Base-by-base conservation (phyloP, 2,329 filamentous ascomycete genomes). In the Cladosporium oxysporum region DNA sequence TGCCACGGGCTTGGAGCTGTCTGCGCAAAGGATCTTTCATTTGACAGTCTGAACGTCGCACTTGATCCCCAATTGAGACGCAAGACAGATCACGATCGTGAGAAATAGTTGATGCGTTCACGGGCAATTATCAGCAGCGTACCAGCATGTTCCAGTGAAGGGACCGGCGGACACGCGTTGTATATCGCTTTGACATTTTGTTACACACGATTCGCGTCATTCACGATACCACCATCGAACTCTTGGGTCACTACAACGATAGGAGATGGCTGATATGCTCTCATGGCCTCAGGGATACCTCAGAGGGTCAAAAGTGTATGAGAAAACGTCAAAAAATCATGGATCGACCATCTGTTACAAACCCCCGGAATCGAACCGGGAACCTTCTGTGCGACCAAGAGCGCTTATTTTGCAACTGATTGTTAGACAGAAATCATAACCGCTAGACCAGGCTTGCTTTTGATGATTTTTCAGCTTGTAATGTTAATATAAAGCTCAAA, bases 391-490 rank as follows among this genome's bases (percentile, higher is more conserved):
- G 52, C 52, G 33, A 29, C 52, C 52, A 55, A 55, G 33, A 29
- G 52, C 33, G 52, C 52, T 55, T 10, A 33, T 55, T 8, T 55
- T 33, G 52, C 29, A 55, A 55, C 28, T 33, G n/a, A 55, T 29
- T 55, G 52, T 55, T 55, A 55, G 52, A 55, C 52, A 55, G 52
- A 55, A n/a, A n/a, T n/a, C n/a, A n/a, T n/a, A n/a, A n/a, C n/a
- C n/a, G n/a, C n/a, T n/a, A n/a, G n/a, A n/a, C n/a, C n/a, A n/a
- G n/a, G n/a, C n/a, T n/a, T n/a, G n/a, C n/a, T n/a, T n/a, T n/a
- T n/a, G n/a, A n/a, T n/a, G n/a, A n/a, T n/a, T n/a, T n/a, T n/a
- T n/a, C n/a, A n/a, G n/a, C n/a, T n/a, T n/a, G n/a, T n/a, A n/a
- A n/a, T n/a, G n/a, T n/a, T n/a, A n/a, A n/a, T n/a, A n/a, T n/a